These are phyloP conservation scores for Scleroderma bovista DNA, from an alignment of 768 basidiomycete genomes.

Conservation along the genomic window DNA sequence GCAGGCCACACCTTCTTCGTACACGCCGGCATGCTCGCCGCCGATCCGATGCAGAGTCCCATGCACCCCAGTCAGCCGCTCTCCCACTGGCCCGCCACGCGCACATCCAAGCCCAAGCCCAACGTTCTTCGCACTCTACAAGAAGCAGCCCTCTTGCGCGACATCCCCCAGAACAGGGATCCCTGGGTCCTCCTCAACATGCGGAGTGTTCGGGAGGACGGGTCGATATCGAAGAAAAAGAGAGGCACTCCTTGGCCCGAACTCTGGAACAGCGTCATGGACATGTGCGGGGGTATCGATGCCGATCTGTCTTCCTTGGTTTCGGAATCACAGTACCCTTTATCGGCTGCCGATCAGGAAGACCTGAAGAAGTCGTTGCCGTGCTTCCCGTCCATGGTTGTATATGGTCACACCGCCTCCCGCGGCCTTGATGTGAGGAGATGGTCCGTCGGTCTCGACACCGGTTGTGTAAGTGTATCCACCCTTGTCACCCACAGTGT, in stretches of 20 bases:
- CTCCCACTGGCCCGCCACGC: constrained; percentile 47
- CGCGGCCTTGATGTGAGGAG: constrained; percentile 77
- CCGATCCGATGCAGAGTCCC: constrained; percentile 51
- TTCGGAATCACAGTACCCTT: constrained; percentile 13
- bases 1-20: constrained; percentile 71
- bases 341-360: constrained; percentile 5
- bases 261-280: constrained; percentile 67
- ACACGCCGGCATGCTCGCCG: constrained; percentile 79
- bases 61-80: constrained; percentile 63
- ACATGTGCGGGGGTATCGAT: constrained; percentile 47
- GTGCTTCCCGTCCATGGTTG: constrained; percentile 69
- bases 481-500: not conserved
- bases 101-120: constrained; percentile 15
- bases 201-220: constrained; percentile 33
- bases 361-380: constrained; percentile 33
- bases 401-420: constrained; percentile 84
- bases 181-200: constrained; percentile 61
- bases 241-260: constrained; percentile 71
- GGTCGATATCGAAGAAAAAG: constrained; percentile 24
- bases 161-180: constrained; percentile 70
- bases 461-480: constrained; percentile 65
- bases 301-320: not conserved
- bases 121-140: constrained; percentile 48
- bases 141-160: constrained; percentile 59
- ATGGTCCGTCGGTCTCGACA: constrained; percentile 83